Evolutionary conservation across 1,284 basidiomycete genomes (phyloP), one percentile per base, ranked within the genome.

Genomic region (Phellinidium pouzarii): DNA sequence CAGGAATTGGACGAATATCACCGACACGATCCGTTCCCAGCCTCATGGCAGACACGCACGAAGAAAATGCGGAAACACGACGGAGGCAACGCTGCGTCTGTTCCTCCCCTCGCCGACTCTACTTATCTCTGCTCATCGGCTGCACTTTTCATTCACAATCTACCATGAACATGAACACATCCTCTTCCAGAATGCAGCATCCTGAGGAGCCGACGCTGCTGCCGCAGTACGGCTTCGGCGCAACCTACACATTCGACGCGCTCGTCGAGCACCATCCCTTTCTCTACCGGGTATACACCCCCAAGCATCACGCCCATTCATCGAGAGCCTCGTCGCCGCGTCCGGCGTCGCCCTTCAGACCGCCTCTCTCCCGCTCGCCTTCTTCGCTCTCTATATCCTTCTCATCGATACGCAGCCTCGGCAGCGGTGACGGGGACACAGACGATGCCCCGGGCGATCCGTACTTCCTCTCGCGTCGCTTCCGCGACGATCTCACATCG

Each of bases 281-380:
- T 66, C 74, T 88, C 59, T 88, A 84, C 70, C 83, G 86, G 37
- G 79, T 88, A 11, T 80, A 88, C 64, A 86, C 85, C 23, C 86
- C 86, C 37, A 53, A 53, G 40, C 44, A 40, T 25, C 85, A 79
- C 61, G 70, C 75, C 50, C 70, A 69, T 36, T 73, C 78, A 1
- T 77, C 22, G 72, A 73, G 59, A 68, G 72, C 54, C 66, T 69
- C 12, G 77, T 84, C 62, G 74, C 79, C 4, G 81, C 74, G 61
- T 86, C 88, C 56, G 66, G 84, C 50, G 82, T 66, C 46, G 68
- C 70, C 61, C 59, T 27, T 27, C 12, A 25, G 46, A 7, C 52
- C 40, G 11, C 11, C 38, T 8, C 43, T 46, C 20, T 23, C 49
- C 3, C 37, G 36, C 7, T 51, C 54, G 19, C 49, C 48, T 0